Percentiles rank a stretch among this genome's conserved stretches.
phyloP scores from a whole-genome alignment of 2,329 filamentous ascomycete species.

The Drechslerella dactyloides region DNA sequence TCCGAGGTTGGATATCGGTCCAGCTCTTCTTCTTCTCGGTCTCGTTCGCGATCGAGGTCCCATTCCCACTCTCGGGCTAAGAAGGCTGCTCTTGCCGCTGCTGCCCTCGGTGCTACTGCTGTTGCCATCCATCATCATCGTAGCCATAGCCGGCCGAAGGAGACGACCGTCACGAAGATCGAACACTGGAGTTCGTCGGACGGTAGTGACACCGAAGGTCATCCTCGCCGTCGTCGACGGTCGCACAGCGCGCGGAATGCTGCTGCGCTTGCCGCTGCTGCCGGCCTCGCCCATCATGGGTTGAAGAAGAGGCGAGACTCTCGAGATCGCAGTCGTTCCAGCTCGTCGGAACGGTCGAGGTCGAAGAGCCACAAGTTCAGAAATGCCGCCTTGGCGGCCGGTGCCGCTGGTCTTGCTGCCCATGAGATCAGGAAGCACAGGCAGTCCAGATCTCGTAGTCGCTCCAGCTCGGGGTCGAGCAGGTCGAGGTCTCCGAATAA shows the following conservation, averaged over 20 bases:
- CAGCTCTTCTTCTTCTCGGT: constrained; percentile 36
- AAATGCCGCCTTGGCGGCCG: constrained; percentile 44
- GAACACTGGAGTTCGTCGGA: constrained; percentile 46
- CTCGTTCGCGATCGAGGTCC: constrained; percentile 34
- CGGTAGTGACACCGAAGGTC: constrained; percentile 40
- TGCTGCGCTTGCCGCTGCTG: constrained; percentile 35
- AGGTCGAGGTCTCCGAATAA: constrained; percentile 29
- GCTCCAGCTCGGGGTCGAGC: constrained; percentile 18
- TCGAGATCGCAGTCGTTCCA: constrained; percentile 35
- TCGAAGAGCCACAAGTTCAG: constrained; percentile 45
- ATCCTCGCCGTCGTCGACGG: constrained; percentile 30
- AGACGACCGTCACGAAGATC: constrained; percentile 31
- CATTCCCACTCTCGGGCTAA: constrained; percentile 36
- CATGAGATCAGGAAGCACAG: constrained; percentile 42
- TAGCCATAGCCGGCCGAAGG: constrained; percentile 22
- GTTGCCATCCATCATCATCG: constrained; percentile 39
- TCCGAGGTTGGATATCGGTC: constrained; percentile 36
- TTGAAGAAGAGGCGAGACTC: constrained; percentile 45
- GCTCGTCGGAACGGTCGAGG: constrained; percentile 20
- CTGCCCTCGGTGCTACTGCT: constrained; percentile 45
- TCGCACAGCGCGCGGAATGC: constrained; percentile 41
- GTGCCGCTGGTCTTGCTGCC: constrained; percentile 31
- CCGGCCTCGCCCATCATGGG: constrained; percentile 36
- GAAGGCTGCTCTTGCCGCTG: constrained; percentile 47
- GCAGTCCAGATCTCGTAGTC: constrained; percentile 38